These are phyloP conservation scores for Linderina pennispora DNA, from an alignment of 192 early-diverging fungal genomes.

Conservation along the genomic window DNA sequence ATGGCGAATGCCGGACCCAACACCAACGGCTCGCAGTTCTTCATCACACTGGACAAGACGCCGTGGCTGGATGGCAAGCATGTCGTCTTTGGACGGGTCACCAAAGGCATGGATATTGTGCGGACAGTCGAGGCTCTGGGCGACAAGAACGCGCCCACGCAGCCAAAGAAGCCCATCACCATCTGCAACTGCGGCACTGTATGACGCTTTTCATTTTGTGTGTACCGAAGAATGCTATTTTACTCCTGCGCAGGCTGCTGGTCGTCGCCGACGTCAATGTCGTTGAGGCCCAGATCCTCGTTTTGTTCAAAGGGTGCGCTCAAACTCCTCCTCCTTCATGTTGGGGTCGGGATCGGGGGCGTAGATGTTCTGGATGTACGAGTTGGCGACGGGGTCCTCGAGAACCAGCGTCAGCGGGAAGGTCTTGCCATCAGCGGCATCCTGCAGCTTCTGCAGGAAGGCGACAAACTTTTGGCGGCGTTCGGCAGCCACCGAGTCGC, in stretches of 20 bases:
- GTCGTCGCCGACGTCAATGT: constrained; percentile 74
- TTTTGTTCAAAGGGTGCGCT: constrained; percentile 85
- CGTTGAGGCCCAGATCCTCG: constrained; percentile 84
- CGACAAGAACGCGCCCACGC: constrained; percentile 17
- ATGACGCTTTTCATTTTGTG: neutral
- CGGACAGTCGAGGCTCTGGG: constrained; percentile 64
- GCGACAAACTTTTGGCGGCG: constrained; percentile 50
- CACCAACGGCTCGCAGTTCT: constrained; percentile 86
- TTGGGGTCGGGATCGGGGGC: constrained; percentile 94
- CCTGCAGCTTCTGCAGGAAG: constrained; percentile 67
- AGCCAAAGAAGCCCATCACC: constrained; percentile 16
- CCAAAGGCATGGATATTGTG: constrained; percentile 78
- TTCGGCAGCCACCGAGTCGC: constrained; percentile 60
- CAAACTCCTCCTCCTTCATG: constrained; percentile 80
- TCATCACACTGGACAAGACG: constrained; percentile 67
- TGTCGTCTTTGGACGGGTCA: constrained; percentile 74
- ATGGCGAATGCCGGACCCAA: constrained; percentile 78
- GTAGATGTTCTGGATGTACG: constrained; percentile 88
- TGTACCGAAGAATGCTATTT: neutral
- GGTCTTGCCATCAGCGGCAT: constrained; percentile 54
- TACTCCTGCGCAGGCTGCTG: constrained; percentile 16
- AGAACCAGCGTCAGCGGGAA: constrained; percentile 68
- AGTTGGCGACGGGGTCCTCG: constrained; percentile 88
- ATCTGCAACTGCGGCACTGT: constrained; percentile 22
- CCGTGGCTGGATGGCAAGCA: constrained; percentile 76